Evolutionary conservation across 2,329 filamentous ascomycete species (phyloP), one percentile per base, ranked within the genome.

Genomic region (Claviceps digitariae): DNA sequence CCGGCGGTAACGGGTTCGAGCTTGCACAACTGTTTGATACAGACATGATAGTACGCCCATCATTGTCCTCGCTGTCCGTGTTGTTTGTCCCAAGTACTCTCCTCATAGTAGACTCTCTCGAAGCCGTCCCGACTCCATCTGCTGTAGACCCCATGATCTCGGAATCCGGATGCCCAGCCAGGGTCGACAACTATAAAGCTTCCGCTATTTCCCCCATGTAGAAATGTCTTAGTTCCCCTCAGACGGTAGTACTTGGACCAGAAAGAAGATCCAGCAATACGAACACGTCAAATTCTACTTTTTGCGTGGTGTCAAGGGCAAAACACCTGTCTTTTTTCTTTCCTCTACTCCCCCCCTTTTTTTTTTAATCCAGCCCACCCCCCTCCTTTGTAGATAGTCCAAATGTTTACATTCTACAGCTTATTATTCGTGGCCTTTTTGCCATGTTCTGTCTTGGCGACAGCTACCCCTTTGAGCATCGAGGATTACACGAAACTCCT

Each of bases 391-490:
- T 17, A 8, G 21, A 45, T 29, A 13, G 1, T 3, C 20, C 4
- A 1, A n/a, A 48, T 21, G 12, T 36, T n/a, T 38, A 17, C 6
- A 23, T 9, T n/a, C 13, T 36, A n/a, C 31, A 36, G 23, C 8
- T 66, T 66, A 64, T 59, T 55, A 49, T 47, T 59, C 50, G 50
- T 58, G 8, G 53, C 58, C 40, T 48, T 67, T 29, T 56, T 68
- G 41, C 62, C 62, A 1, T 55, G 63, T 2, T 58, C 57, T 23
- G 58, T 60, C 45, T 48, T 66, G 48, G 64, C 56, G 34, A 58
- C 58, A 31, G 64, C 63, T 20, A 58, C 58, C 17, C 63, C 65
- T 7, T 45, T 61, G 12, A 36, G 36, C 12, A 52, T 66, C 12
- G 50, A 61, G 10, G 59, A 61, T 48, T 65, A 68, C 49, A 49